A percentile compares a stretch with the other conserved stretches of the same genome.
phyloP scores from a whole-genome alignment of 2,329 filamentous ascomycete species.

The Colletotrichum cuscutae region DNA sequence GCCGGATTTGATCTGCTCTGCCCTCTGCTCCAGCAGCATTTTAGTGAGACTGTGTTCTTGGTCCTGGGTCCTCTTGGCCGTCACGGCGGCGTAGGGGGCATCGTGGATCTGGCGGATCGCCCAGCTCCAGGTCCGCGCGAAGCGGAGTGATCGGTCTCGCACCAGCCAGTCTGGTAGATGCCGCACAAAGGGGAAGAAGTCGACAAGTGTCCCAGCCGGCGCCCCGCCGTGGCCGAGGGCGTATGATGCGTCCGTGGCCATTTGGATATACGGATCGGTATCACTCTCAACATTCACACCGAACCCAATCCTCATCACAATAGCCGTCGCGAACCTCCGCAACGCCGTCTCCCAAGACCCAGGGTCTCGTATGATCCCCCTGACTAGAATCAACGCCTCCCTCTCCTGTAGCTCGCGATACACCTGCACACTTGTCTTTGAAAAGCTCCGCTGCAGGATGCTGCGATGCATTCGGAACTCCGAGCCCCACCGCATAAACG shows the following conservation, averaged over 20 bases:
- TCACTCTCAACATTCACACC: conserved; percentile 51
- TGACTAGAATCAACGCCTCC: conserved; percentile 37
- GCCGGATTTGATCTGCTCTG: conserved; percentile 37
- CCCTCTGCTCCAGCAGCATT: conserved; percentile 40
- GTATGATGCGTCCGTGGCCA: conserved; percentile 37
- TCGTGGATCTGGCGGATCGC: conserved; percentile 54
- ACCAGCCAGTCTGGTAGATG: conserved; percentile 50
- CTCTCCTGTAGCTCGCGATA: conserved; percentile 43
- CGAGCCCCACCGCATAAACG: conserved; percentile 54
- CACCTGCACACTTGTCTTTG: conserved; percentile 46
- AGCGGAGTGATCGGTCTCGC: conserved; percentile 43
- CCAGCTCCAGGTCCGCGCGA: conserved; percentile 42
- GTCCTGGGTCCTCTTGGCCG: background rate
- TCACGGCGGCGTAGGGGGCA: conserved; percentile 48
- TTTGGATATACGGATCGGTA: conserved; percentile 46
- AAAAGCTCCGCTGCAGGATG: conserved; percentile 55
- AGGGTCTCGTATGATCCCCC: conserved; percentile 44
- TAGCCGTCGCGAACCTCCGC: conserved; percentile 50
- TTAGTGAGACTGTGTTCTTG: conserved; percentile 35
- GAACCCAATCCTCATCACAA: conserved; percentile 56
- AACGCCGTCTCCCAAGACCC: conserved; percentile 49
- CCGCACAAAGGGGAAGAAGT: conserved; percentile 57
- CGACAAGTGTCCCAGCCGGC: conserved; percentile 52
- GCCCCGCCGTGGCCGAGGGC: conserved; percentile 46
- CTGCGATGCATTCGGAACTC: conserved; percentile 54